Base-by-base conservation (phyloP, 1,284 basidiomycete genomes). In the Inonotus obliquus region DNA sequence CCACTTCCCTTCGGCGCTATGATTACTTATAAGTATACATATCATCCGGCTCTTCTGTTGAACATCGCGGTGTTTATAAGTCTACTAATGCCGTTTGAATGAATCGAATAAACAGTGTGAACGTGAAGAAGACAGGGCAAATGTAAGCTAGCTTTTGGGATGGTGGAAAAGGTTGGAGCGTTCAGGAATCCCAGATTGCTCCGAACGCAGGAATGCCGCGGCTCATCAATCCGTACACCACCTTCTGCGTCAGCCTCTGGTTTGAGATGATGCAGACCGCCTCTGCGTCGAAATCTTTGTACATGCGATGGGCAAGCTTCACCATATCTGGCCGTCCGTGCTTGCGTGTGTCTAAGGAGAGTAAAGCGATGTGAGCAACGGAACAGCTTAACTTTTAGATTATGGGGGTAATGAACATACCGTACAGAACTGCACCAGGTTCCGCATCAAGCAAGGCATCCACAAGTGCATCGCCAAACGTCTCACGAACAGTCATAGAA, bases 241-340 rank as follows among this genome's bases (percentile, higher is more conserved):
- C 72, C 61, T 73, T 74, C 41, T 67, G 65, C 6, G 74, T 76
- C 19, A 75, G 62, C 62, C 72, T 74, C 32, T 72, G 70, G 61
- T 76, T 76, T 0, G 74, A 76, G 35, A 75, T 76, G 54, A 76
- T 73, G 59, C 72, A 74, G 5, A 76, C 74, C 0, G 74, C 75
- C 65, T 76, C 75, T 0, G 74, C 73, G 10, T 72, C 63, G 48
- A 67, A 70, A 44, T 76, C 71, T 23, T 65, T 56, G 17, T 45
- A 45, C 13, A 57, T 41, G 27, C 41, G 39, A 27, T 57, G 29
- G 6, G 27, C 27, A 25, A 57, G 55, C 41, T 57, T 57, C 23
- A 75, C 74, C 19, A 76, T 68, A 57, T 76, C 73, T 1, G 75
- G 74, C 17, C 73, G 69, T 2, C 74, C 75, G 52, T 73, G 66